Evolutionary conservation across 2,329 filamentous ascomycete species (phyloP), one percentile per base, ranked within the genome.

Genomic region (Aspergillus tubingensis): DNA sequence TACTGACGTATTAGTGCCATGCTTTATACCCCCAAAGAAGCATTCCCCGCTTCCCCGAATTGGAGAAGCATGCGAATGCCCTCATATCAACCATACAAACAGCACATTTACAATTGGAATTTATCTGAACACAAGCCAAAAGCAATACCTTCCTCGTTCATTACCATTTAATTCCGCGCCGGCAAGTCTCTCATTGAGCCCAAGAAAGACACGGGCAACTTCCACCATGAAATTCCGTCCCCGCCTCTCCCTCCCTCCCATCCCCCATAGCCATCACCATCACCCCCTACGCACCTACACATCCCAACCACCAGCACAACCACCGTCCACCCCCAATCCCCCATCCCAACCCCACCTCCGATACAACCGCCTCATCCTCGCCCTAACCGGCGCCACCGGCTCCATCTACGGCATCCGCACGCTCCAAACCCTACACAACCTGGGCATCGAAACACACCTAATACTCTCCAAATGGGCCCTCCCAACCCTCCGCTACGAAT

Each of bases 371-470:
- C 39, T 43, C n/a, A 47, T 74, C 10, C 60, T 74, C 17, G 72
- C 63, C 25, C 67, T 75, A 13, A 74, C 73, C 8, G 71, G 73
- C 3, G 71, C 72, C 36, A 75, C 72, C n/a, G 73, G 73, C 5
- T 61, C 69, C 11, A 61, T 68, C 19, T 63, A 66, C 17, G 72
- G 62, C 8, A 65, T 75, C 50, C 60, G 61, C 17, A 57, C 71
- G 1, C 68, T 75, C n/a, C 49, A 65, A 19, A 52, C 56, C 17
- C 67, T 75, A 2, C 65, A 65, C 8, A 19, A 57, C 6, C 56
- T 72, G 0, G 53, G 63, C 19, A 60, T 74, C 36, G 68, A 74
- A 60, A 71, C 72, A 0, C 67, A 67, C 32, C 62, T 67, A 5
- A 65, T 74, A 15, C 64, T 73, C 25, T 68, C 63, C 48, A 70